A percentile compares a stretch with the other conserved stretches of the same genome.
Evolutionary conservation across 1,284 basidiomycete genomes (phyloP).

Genomic region (Albatrellus sp.): DNA sequence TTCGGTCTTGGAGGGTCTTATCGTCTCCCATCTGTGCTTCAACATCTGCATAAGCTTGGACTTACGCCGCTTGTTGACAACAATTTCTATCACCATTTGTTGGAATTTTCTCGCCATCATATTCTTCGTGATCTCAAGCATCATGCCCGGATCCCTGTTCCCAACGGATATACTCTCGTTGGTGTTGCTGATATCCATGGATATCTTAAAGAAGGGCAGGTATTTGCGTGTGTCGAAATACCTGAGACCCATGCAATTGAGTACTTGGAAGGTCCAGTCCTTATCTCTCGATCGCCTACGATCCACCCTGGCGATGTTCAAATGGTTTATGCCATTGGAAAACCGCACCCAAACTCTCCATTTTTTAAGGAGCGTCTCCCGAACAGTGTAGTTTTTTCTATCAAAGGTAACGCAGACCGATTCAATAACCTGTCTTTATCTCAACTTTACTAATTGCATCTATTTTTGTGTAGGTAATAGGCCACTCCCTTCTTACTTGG

Average conservation of each 20-base stretch:
- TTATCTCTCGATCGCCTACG: conserved; percentile 52
- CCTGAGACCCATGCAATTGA: conserved; percentile 20
- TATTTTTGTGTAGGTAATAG: conserved; percentile 29
- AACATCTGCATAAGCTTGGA: conserved; percentile 23
- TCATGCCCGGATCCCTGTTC: conserved; percentile 54
- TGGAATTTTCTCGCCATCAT: conserved; percentile 42
- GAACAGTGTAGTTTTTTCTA: conserved; percentile 50
- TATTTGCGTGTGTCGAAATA: conserved; percentile 44
- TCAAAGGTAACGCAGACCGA: conserved; percentile 24
- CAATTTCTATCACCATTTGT: conserved; percentile 37
- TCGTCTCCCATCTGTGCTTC: conserved; percentile 25
- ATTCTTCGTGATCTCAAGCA: conserved; percentile 57
- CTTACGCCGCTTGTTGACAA: conserved; percentile 19
- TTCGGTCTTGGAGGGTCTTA: conserved; percentile 30
- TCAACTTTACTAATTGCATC: background rate
- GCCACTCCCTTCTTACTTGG: conserved; percentile 47
- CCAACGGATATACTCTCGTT: conserved; percentile 48
- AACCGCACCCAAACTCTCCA: conserved; percentile 37
- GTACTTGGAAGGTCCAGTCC: conserved; percentile 42
- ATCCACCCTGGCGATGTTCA: conserved; percentile 62
- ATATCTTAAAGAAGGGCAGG: conserved; percentile 35
- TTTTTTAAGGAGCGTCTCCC: conserved; percentile 36
- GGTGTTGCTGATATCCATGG: conserved; percentile 54
- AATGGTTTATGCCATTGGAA: conserved; percentile 44
- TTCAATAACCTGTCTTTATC: background rate